Base-by-base conservation (phyloP, 1,139 yeast genomes). In the Suhomyces guaymorum region DNA sequence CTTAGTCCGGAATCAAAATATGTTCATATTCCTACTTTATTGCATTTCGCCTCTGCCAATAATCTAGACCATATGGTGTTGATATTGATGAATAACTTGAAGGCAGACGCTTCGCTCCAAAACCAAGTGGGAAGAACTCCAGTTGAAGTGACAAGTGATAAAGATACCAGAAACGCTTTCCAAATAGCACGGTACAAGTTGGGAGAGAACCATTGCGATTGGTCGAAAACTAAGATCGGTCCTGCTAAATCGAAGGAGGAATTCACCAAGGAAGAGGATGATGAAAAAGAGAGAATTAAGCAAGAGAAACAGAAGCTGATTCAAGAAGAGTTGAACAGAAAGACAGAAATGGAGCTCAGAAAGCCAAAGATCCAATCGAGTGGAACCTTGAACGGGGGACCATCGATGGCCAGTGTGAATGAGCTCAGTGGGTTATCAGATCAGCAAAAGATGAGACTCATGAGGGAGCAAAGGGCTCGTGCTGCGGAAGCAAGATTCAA, bases 401-500 rank as follows among this genome's bases (percentile, higher is more conserved):
- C 45, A 11, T 39, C 46, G 32, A 45, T 47, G 26, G 34, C 37
- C 35, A 38, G 27, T 33, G 50, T 42, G 22, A 44, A 49, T 28
- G 61, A 65, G 34, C 47, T 66, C 38, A 52, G 61, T 50, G 63
- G 74, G 37, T 55, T 70, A 29, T 60, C 56, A 19, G 90, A 82
- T 1, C 87, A 81, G 25, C 96, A 90, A 46, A 74, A 78, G 51
- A 71, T 73, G 73, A 75, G 81, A 51, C 61, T 92, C 20, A 89
- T 90, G 83, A 75, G 98, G 43, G 98, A 92, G 51, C 90, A 92
- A 54, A 68, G 98, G 36, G 97, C 97, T 0, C 72, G 97, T 42
- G 99, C 99, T 0, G 97, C 96, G 0, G 97, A 92, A 56, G 96
- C 94, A 0, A 72, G 99, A 48, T 55, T 90, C 40, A 63, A 57